phyloP scores from a whole-genome alignment of 2,329 filamentous ascomycete species.

The Plectosphaerella sp. region DNA sequence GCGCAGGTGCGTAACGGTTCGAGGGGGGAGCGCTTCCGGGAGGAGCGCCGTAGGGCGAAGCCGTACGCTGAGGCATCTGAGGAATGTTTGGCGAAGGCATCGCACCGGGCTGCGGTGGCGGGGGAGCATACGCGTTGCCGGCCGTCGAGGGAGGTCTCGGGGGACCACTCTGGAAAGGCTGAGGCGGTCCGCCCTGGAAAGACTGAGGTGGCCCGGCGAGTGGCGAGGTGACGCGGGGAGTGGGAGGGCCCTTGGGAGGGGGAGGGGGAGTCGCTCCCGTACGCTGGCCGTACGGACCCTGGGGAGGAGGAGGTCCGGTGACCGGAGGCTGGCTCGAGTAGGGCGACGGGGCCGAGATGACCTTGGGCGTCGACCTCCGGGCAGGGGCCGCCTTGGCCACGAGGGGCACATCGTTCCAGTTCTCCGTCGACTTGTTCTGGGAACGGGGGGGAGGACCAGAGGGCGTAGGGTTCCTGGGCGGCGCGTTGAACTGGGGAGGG shows the following conservation, averaged over 20 bases:
- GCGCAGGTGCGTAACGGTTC: slow-evolving; percentile 71
- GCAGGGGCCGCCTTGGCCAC: slow-evolving; percentile 70
- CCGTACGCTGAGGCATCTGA: slow-evolving; percentile 64
- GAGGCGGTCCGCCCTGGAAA: slow-evolving; percentile 45
- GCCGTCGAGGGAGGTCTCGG: slow-evolving; percentile 52
- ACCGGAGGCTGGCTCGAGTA: slow-evolving; percentile 63
- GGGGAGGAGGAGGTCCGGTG: slow-evolving; percentile 48
- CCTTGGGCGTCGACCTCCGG: slow-evolving; percentile 69
- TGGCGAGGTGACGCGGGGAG: slow-evolving; percentile 70
- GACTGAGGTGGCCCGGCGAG: slow-evolving; percentile 50
- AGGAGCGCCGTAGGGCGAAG: slow-evolving; percentile 83
- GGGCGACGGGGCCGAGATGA: slow-evolving; percentile 66
- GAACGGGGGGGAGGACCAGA: slow-evolving; percentile 59
- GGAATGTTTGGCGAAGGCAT: slow-evolving; percentile 32
- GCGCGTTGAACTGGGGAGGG: slow-evolving; percentile 23
- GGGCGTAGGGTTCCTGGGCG: slow-evolving; percentile 59
- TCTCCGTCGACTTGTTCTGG: slow-evolving; percentile 65
- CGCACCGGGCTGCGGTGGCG: slow-evolving; percentile 33
- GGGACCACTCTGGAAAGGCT: slow-evolving; percentile 33
- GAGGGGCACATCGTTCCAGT: slow-evolving; percentile 95
- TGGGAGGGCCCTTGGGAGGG: slow-evolving; percentile 74
- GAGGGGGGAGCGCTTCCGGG: slow-evolving; percentile 65
- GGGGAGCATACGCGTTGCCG: slow-evolving; percentile 61
- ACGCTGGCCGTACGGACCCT: slow-evolving; percentile 54
- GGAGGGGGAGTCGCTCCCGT: slow-evolving; percentile 69